Conservation (phyloP, 345 rosid genomes). For the Boechera stricta region DNA sequence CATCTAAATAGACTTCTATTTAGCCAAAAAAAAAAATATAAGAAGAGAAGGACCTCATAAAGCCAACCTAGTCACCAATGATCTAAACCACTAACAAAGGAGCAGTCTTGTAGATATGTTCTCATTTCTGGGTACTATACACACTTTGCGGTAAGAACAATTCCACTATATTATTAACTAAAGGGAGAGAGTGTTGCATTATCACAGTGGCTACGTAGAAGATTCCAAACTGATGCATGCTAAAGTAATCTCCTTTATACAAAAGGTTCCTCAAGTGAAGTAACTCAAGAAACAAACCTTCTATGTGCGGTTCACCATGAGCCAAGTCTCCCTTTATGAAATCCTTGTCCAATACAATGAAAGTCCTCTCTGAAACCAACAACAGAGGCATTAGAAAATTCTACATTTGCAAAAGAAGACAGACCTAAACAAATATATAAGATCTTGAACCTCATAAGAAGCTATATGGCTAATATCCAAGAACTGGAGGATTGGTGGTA, state of each 20-base stretch:
- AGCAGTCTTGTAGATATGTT: conserved; percentile 14
- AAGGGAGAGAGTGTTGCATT: not conserved
- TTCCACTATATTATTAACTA: not conserved
- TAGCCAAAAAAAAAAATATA: too few species aligned
- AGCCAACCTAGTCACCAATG: conserved; percentile 2
- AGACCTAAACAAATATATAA: not conserved
- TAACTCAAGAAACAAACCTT: conserved; percentile 58
- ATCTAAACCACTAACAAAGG: conserved; percentile 24
- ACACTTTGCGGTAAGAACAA: not conserved
- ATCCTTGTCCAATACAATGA: conserved; percentile 83
- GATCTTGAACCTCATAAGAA: not conserved
- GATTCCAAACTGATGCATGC: not conserved
- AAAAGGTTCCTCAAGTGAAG: conserved; percentile 11
- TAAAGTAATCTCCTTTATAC: conserved; percentile 18
- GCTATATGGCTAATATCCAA: not conserved
- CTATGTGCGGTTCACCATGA: conserved; percentile 70
- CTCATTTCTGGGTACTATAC: not conserved
- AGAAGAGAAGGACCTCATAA: too few species aligned
- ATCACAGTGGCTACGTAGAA: conserved; percentile 6
- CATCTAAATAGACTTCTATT: conserved; percentile 2
- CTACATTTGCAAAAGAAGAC: not conserved
- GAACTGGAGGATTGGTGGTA: not conserved
- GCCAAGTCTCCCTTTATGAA: conserved; percentile 56
- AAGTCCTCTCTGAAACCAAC: conserved; percentile 72
- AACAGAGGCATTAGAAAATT: conserved; percentile 8